Base-by-base conservation (phyloP, 441 rosid species). In the Populus tomentosa region DNA sequence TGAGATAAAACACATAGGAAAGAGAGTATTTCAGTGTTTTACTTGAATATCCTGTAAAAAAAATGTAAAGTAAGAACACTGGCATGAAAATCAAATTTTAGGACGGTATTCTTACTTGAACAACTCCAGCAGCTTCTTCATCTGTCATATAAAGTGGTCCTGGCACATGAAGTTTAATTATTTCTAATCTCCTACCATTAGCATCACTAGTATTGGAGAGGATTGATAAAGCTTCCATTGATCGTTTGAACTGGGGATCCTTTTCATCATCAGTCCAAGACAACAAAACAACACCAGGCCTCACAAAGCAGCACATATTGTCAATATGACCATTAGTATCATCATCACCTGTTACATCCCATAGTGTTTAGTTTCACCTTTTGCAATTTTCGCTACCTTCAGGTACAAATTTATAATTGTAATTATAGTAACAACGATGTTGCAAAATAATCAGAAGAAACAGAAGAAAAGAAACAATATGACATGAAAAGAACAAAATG, bases 271-370 rank as follows among this genome's bases (percentile, higher is more conserved):
- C 94, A 53, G 90, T 91, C 95, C 97, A 95, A 8, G 98, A 89
- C 78, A 94, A 76, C 74, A 95, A 74, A 76, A 95, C 98, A 77
- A 87, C 92, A 76, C 97, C 97, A 3, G 97, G 99, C 87, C 81
- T 89, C 14, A 76, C 92, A 78, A 95, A 95, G 85, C 99, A 95
- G 85, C 98, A 94, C 94, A 94, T 90, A 81, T 91, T 95, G 82
- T 94, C 97, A 70, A 95, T 89, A 78, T 91, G 98, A 21, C 98
- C 98, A 71, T 94, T 94, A 50, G 99, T 94, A 83, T 95, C 99
- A 82, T 95, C 97, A 86, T 95, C 99, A 75, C 97, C 97, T 95
- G 89, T 77, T 30, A 75, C 74, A 73, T 24, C 67, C 14, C 71
- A 79, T 32, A 33, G 63, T 61, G 61, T 50, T 35, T 23, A 30